Evolutionary conservation across 257 asterid genomes (phyloP), one percentile per base, ranked within the genome.

Genomic region (Ehretia macrophylla): DNA sequence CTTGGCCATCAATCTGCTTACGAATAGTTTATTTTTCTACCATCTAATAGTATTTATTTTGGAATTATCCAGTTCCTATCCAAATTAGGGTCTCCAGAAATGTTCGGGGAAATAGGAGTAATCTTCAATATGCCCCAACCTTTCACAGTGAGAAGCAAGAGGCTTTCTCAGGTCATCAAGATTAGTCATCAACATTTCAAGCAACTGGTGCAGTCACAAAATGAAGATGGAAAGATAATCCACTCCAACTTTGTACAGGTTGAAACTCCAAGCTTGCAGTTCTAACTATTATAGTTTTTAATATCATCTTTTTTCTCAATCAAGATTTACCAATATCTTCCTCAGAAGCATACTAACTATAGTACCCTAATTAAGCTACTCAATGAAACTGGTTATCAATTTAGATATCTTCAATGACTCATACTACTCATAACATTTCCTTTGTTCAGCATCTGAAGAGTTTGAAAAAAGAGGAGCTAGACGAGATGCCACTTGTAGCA

Each of bases 51-150:
- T 56, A 56, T 17, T 65, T 60, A 70, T 66, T 38, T 37, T 45
- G 61, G 65, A 35, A 13, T 12, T 39, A 65, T 76, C 60, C 94
- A 92, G 99, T 74, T 84, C 67, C 74, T 84, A 66, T 64, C 83
- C 65, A 88, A 68, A 65, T 56, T 65, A 71, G 90, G 68, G 56
- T 65, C 95, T 56, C 84, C 91, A 5, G 81, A 71, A 11, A 75
- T 86, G 80, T 81, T 88, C 49, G 99, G 99, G 17, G 99, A 88
- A 86, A 62, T 86, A 51, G 97, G 96, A 64, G 97, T 92, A 69
- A 78, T 92, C 42, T 79, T 86, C 62, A 86, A 86, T 67, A 63
- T 60, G 54, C 97, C 97, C 51, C 99, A 92, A 81, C 99, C 96
- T 49, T 84, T 86, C 75, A 88, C 94, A 8, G 96, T 92, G 69